Evolutionary conservation across 1,284 basidiomycete genomes (phyloP).

Genomic region (Puccinia hordei): DNA sequence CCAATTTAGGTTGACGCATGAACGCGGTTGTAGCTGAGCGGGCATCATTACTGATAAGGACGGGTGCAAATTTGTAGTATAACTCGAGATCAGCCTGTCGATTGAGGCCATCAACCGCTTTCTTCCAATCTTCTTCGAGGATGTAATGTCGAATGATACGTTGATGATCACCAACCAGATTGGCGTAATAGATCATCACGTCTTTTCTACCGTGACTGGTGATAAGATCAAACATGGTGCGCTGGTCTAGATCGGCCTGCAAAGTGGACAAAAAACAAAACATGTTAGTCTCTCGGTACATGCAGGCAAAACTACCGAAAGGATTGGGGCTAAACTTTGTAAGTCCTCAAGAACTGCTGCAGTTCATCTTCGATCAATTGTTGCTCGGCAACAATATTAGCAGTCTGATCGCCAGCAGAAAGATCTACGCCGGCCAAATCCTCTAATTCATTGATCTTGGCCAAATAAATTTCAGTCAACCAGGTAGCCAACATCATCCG

Average conservation of each 20-base stretch:
- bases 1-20: conserved; percentile 76
- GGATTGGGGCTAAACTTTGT: conserved; percentile 70
- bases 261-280: too few species aligned
- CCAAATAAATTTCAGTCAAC: conserved; percentile 95
- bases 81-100: conserved; percentile 69
- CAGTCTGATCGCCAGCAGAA: conserved; percentile 68
- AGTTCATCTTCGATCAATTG: conserved; percentile 88
- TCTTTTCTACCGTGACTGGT: conserved; percentile 89
- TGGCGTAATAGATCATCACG: conserved; percentile 87
- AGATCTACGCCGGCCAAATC: conserved; percentile 65
- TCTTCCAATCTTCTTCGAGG: conserved; percentile 84
- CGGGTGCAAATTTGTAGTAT: conserved; percentile 88
- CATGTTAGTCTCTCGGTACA: too few species aligned
- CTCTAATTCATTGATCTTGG: conserved; percentile 93
- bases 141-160: conserved; percentile 92
- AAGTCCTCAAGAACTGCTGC: conserved; percentile 84
- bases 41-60: conserved; percentile 81
- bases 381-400: conserved; percentile 79
- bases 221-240: conserved; percentile 87
- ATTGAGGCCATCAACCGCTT: conserved; percentile 83
- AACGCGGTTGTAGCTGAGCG: conserved; percentile 89
- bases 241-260: conserved; percentile 77
- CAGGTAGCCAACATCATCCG: conserved; percentile 98
- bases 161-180: conserved; percentile 75
- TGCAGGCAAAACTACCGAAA: too few species aligned